A percentile compares a stretch with the other conserved stretches of the same genome.
These are phyloP conservation scores for Microglena sp. DNA, from an alignment of 139 green algal genomes.

Conservation along the genomic window DNA sequence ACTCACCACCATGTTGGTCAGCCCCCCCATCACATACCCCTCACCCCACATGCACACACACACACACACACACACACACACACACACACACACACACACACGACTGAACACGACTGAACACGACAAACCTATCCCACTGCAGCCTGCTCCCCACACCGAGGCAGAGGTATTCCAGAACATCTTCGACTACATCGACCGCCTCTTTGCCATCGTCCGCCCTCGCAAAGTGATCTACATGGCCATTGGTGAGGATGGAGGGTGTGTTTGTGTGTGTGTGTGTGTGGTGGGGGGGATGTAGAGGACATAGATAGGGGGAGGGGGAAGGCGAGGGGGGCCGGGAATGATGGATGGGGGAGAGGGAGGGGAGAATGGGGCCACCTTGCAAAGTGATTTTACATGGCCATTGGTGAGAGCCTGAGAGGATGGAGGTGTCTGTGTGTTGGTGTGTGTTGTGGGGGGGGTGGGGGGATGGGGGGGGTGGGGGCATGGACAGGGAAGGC, in stretches of 20 bases:
- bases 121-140: too few relatives aligned
- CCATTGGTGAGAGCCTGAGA: neutral
- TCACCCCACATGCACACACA: too few relatives aligned
- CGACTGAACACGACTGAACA: too few relatives aligned
- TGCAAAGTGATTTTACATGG: neutral
- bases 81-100: too few relatives aligned
- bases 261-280: neutral
- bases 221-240: slow-evolving; percentile 96
- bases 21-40: too few relatives aligned
- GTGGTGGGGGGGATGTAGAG: neutral
- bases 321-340: too few relatives aligned
- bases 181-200: slow-evolving; percentile 99
- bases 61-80: too few relatives aligned
- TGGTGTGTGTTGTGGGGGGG: neutral
- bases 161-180: slow-evolving; percentile 94
- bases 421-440: neutral
- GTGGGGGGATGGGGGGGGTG: neutral
- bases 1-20: too few relatives aligned
- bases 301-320: too few relatives aligned
- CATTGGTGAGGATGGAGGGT: slow-evolving; percentile 65
- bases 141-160: slow-evolving; percentile 84
- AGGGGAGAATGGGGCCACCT: too few relatives aligned
- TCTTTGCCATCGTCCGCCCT: slow-evolving; percentile 94
- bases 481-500: neutral
- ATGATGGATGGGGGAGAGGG: too few relatives aligned